Percentiles rank a stretch among this genome's conserved stretches.
Conservation (phyloP, 2,329 filamentous ascomycete species). For the Sclerotinia minor region DNA sequence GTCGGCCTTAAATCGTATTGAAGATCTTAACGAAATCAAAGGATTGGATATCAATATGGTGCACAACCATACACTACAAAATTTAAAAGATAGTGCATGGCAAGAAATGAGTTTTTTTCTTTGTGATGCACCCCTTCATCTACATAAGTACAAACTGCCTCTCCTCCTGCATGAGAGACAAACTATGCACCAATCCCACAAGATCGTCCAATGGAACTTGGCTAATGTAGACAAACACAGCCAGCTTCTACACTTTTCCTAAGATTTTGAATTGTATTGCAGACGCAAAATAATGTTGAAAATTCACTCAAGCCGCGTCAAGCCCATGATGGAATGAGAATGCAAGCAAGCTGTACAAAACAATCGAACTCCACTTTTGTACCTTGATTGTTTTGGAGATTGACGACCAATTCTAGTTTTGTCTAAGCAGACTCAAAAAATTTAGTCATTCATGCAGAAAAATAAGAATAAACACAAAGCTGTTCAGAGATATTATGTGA, state of each 20-base stretch:
- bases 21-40: background rate
- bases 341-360: background rate
- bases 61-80: too few species aligned
- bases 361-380: background rate
- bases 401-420: background rate
- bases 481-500: background rate
- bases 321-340: background rate
- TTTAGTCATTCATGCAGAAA: background rate
- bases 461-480: background rate
- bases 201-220: background rate
- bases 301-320: background rate
- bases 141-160: background rate
- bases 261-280: background rate
- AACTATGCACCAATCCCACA: background rate
- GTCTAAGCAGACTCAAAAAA: background rate
- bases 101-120: background rate
- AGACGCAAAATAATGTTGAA: background rate
- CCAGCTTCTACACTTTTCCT: background rate
- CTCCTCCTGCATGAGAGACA: background rate
- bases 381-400: background rate
- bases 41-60: background rate
- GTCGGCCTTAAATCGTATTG: background rate
- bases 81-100: background rate
- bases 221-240: background rate
- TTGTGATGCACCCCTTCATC: too few species aligned